Conservation (phyloP, 176 grass and related monocot genomes). For the Otatea glauca region DNA sequence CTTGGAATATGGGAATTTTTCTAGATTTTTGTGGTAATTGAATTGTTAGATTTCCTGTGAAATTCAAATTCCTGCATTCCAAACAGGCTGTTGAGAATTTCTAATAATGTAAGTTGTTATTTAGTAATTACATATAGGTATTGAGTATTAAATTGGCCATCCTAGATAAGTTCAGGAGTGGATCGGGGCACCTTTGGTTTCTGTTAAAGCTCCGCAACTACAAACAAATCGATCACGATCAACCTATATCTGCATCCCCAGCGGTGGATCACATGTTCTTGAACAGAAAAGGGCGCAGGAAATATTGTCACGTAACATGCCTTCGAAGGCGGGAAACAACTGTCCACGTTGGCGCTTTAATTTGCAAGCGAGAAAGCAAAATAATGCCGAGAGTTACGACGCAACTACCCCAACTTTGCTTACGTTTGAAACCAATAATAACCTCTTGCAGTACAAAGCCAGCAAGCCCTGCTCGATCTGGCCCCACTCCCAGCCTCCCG, state of each 20-base stretch:
- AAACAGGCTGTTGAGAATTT: too few species aligned
- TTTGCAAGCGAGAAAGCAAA: neutral
- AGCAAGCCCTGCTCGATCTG: constrained; percentile 14
- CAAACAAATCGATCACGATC: neutral
- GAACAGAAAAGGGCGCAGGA: neutral
- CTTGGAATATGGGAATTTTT: too few species aligned
- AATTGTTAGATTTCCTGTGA: too few species aligned
- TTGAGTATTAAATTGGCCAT: too few species aligned
- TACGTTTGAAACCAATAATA: constrained; percentile 39
- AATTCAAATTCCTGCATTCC: too few species aligned
- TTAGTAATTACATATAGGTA: too few species aligned
- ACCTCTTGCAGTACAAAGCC: constrained; percentile 19
- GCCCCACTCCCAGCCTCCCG: neutral
- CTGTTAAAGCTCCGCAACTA: neutral
- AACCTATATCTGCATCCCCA: neutral
- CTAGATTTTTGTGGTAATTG: too few species aligned
- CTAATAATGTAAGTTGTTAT: too few species aligned
- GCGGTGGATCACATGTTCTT: constrained; percentile 18
- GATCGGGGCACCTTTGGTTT: neutral
- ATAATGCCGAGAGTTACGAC: neutral
- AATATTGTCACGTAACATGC: neutral
- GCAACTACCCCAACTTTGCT: constrained; percentile 45
- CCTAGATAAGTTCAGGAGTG: neutral
- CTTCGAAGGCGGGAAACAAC: constrained; percentile 33
- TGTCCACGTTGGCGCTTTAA: neutral